phyloP scores from a whole-genome alignment of 192 early-diverging fungal species.

The Lobosporangium transversale region DNA sequence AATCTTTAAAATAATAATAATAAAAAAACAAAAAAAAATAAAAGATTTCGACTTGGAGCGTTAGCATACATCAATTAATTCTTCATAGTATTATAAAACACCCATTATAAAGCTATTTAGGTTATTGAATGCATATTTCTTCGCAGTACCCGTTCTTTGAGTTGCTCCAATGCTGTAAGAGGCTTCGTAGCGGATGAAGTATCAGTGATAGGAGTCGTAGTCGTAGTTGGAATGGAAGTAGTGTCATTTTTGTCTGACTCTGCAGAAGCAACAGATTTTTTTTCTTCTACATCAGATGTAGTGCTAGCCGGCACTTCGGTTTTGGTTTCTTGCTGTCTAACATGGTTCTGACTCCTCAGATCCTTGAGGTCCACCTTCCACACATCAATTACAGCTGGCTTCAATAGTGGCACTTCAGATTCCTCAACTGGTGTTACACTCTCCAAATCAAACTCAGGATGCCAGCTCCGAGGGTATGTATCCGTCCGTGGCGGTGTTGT shows the following conservation, averaged over 20 bases:
- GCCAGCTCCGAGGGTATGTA: conserved; percentile 34
- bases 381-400: conserved; percentile 18
- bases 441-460: conserved; percentile 46
- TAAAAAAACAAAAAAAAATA: neutral
- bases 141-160: conserved; percentile 46
- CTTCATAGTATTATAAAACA: too few relatives aligned
- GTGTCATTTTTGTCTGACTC: conserved; percentile 2
- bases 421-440: conserved; percentile 29
- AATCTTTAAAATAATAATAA: conserved; percentile 20
- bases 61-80: too few relatives aligned
- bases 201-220: too few relatives aligned
- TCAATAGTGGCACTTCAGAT: conserved; percentile 18
- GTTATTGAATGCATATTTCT: too few relatives aligned
- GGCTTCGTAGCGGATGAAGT: neutral
- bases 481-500: conserved; percentile 27
- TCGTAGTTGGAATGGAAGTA: too few relatives aligned
- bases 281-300: neutral
- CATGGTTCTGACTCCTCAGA: conserved; percentile 4
- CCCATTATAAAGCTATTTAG: too few relatives aligned
- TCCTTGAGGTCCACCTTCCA: conserved; percentile 15
- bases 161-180: conserved; percentile 25
- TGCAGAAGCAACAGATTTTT: neutral
- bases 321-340: neutral
- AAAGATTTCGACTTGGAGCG: too few relatives aligned
- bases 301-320: conserved; percentile 2